Conservation (phyloP, 345 rosid species). For the Jatropha curcas region DNA sequence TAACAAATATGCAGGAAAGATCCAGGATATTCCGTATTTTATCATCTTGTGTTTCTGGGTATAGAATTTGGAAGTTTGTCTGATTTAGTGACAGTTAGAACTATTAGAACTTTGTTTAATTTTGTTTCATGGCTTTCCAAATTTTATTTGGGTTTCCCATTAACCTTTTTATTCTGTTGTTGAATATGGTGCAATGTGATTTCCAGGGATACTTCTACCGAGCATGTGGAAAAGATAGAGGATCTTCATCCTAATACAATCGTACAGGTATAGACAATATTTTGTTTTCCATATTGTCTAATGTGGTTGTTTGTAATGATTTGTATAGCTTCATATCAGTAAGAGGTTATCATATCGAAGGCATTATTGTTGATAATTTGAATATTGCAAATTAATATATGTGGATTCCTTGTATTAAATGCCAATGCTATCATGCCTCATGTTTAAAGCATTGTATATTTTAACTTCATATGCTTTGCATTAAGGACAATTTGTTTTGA, state of each 20-base stretch:
- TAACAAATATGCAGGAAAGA: background rate
- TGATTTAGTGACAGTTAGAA: background rate
- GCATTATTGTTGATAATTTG: background rate
- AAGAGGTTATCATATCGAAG: background rate
- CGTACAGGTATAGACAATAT: constrained; percentile 58
- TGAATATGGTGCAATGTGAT: constrained; percentile 16
- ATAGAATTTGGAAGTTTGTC: no score
- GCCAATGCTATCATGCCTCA: background rate
- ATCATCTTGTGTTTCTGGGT: background rate
- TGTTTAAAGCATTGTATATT: background rate
- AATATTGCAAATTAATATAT: background rate
- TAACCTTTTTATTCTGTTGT: background rate
- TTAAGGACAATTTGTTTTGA: background rate
- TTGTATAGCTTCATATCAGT: background rate
- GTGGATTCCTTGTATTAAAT: background rate
- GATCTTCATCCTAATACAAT: constrained; percentile 63
- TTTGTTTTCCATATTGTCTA: background rate
- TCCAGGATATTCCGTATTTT: background rate
- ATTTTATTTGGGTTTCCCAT: background rate
- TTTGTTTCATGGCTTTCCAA: background rate
- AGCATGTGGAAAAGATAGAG: constrained; percentile 56
- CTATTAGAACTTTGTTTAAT: background rate
- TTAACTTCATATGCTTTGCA: background rate
- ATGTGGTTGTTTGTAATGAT: background rate
- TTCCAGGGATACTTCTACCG: constrained; percentile 42